phyloP scores from a whole-genome alignment of 176 grass and related monocot genomes.

The Lolium rigidum region DNA sequence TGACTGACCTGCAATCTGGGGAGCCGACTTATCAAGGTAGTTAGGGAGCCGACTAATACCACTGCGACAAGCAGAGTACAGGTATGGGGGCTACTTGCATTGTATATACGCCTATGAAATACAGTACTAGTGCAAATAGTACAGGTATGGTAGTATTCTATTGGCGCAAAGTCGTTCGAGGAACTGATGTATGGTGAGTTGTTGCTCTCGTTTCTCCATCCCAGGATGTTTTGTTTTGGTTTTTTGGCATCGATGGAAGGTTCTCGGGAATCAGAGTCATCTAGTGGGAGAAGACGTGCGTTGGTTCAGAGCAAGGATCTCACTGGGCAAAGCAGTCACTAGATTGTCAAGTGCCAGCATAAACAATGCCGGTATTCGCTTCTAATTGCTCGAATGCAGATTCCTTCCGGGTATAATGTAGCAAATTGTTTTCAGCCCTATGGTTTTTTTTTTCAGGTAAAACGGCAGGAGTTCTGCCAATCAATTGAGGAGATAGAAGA shows the following conservation, averaged over 20 bases:
- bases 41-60: conserved; percentile 5
- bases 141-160: not conserved
- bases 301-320: not conserved
- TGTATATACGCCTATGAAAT: not conserved
- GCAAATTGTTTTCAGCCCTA: not conserved
- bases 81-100: conserved; percentile 14
- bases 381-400: not conserved
- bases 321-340: not conserved
- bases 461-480: too few relatives aligned
- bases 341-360: not conserved
- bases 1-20: conserved; percentile 23
- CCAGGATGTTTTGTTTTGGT: not conserved
- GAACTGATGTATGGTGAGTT: conserved; percentile 1
- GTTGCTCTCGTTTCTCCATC: not conserved
- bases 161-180: not conserved
- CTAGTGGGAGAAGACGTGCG: not conserved
- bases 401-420: not conserved
- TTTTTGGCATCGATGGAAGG: not conserved
- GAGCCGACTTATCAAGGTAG: conserved; percentile 28
- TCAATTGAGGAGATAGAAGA: too few relatives aligned
- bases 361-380: not conserved
- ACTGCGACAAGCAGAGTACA: conserved; percentile 2
- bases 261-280: conserved; percentile 3
- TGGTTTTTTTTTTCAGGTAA: too few relatives aligned
- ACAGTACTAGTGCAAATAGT: not conserved